phyloP scores from a whole-genome alignment of 345 rosid species.

The Arabis alpina region DNA sequence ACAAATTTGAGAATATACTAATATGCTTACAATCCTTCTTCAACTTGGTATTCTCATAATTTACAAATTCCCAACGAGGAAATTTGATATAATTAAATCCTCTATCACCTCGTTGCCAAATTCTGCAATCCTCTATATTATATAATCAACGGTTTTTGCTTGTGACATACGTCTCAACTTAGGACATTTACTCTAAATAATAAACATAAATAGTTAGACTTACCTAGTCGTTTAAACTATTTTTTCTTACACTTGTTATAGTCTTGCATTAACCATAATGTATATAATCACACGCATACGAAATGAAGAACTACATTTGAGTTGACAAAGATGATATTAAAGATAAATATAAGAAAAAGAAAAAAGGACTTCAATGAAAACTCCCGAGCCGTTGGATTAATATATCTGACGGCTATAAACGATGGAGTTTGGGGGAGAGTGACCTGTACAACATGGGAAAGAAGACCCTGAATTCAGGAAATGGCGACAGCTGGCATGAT shows the following conservation, averaged over 20 bases:
- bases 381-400: slow-evolving; percentile 24
- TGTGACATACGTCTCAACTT: slow-evolving; percentile 7
- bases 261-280: neutral
- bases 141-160: slow-evolving; percentile 1
- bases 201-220: neutral
- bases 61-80: neutral
- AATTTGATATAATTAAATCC: neutral
- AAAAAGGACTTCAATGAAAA: neutral
- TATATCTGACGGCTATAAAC: slow-evolving; percentile 13
- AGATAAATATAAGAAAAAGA: neutral
- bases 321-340: slow-evolving; percentile 12
- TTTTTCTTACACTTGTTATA: neutral
- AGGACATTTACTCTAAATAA: neutral
- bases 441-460: slow-evolving; percentile 35
- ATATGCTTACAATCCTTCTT: slow-evolving; percentile 35
- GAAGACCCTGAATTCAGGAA: slow-evolving; percentile 33
- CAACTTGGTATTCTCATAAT: slow-evolving; percentile 23
- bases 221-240: neutral
- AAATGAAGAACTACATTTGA: neutral
- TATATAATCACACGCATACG: neutral
- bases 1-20: slow-evolving; percentile 32
- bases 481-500: slow-evolving; percentile 42
- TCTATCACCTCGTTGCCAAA: neutral
- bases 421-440: neutral
- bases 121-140: neutral